Percentiles rank a stretch among this genome's conserved stretches.
These are phyloP conservation scores for Hypoxylon trugodes DNA, from an alignment of 495 filamentous ascomycete species.

Conservation along the genomic window DNA sequence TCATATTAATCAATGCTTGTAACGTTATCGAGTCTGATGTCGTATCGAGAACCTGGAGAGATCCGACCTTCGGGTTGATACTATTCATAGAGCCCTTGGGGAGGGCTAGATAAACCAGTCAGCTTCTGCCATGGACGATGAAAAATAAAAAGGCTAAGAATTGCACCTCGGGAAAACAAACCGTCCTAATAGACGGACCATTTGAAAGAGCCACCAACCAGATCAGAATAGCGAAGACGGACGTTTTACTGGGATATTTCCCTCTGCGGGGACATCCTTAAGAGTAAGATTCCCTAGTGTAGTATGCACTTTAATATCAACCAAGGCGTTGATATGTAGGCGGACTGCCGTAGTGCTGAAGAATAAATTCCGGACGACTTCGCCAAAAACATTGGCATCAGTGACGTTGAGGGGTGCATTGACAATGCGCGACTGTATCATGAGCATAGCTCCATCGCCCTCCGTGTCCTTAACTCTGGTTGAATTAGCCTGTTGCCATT, in stretches of 20 bases:
- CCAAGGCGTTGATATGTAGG: slow-evolving; percentile 77
- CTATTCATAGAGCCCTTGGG: slow-evolving; percentile 51
- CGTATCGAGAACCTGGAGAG: slow-evolving; percentile 72
- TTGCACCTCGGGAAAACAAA: slow-evolving; percentile 28
- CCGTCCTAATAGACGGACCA: slow-evolving; percentile 29
- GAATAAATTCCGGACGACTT: slow-evolving; percentile 76
- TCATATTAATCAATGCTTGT: slow-evolving; percentile 75
- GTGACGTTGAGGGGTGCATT: slow-evolving; percentile 84
- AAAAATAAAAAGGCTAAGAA: slow-evolving; percentile 27
- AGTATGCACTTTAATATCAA: slow-evolving; percentile 83
- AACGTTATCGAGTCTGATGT: slow-evolving; percentile 72
- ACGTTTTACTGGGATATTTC: slow-evolving; percentile 89
- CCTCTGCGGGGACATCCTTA: slow-evolving; percentile 83
- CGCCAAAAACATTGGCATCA: slow-evolving; percentile 74
- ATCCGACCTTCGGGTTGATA: slow-evolving; percentile 68
- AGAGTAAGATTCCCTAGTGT: slow-evolving; percentile 80
- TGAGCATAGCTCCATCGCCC: slow-evolving; percentile 64
- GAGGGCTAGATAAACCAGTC: slow-evolving; percentile 49
- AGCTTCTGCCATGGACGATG: slow-evolving; percentile 23
- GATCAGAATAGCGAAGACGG: slow-evolving; percentile 58
- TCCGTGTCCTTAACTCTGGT: slow-evolving; percentile 64
- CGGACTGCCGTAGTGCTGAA: slow-evolving; percentile 71
- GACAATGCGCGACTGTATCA: slow-evolving; percentile 76
- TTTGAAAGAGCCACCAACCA: slow-evolving; percentile 58
- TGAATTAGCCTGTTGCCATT: slow-evolving; percentile 90